Evolutionary conservation across 176 grass and related monocot genomes (phyloP).

Genomic region (Tillandsia leiboldiana): DNA sequence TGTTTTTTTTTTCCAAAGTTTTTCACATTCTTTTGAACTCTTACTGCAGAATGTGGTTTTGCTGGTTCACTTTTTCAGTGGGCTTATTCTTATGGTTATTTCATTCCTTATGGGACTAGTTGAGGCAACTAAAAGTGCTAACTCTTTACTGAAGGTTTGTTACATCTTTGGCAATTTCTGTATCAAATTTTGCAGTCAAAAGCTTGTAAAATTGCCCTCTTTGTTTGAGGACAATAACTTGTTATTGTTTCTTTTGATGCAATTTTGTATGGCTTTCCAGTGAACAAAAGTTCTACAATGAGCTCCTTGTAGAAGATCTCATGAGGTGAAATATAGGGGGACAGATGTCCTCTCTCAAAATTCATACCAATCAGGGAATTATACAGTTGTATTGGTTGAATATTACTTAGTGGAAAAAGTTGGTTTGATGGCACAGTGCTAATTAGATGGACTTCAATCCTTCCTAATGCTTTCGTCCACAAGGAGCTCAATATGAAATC

Average conservation of each 20-base stretch:
- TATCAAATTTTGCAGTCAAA: neutral
- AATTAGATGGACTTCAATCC: too few relatives aligned
- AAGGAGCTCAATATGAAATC: too few relatives aligned
- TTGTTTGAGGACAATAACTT: neutral
- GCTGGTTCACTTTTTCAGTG: conserved; percentile 41
- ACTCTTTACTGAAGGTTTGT: conserved; percentile 36
- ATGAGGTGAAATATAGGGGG: too few relatives aligned
- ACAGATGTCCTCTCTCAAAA: too few relatives aligned
- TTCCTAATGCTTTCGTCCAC: too few relatives aligned
- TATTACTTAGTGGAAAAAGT: too few relatives aligned
- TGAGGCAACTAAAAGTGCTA: conserved; percentile 29
- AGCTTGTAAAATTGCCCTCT: neutral
- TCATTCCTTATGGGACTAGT: conserved; percentile 45
- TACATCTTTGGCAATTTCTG: neutral
- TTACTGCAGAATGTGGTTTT: conserved; percentile 41
- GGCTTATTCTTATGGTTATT: conserved; percentile 46
- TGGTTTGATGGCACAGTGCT: too few relatives aligned
- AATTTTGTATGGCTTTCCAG: too few relatives aligned
- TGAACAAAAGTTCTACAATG: too few relatives aligned
- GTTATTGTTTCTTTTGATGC: neutral
- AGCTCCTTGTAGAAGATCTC: too few relatives aligned
- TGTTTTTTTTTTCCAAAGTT: neutral
- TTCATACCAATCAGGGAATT: too few relatives aligned
- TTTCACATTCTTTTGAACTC: neutral
- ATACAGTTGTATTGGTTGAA: too few relatives aligned